Conservation (phyloP, 305 asterid species). For the Fraxinus sp. region DNA sequence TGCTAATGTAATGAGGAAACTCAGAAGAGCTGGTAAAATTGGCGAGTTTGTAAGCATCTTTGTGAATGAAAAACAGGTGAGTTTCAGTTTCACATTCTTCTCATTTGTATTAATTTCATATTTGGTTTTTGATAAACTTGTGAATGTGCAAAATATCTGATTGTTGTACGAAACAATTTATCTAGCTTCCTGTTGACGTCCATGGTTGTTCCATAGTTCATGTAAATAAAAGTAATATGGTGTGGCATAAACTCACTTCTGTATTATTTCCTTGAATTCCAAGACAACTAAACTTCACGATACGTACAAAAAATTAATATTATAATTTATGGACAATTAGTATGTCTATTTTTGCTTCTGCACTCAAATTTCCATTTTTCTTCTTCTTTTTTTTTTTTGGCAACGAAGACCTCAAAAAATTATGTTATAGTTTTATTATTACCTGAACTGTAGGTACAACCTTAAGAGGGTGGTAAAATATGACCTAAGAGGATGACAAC, state of each 20-base stretch:
- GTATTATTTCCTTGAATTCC: not conserved
- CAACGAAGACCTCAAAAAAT: not conserved
- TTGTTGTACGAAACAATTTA: not conserved
- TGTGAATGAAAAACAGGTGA: conserved; percentile 29
- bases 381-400: not conserved
- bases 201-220: not conserved
- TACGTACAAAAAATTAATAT: not conserved
- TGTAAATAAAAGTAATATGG: not conserved
- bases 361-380: not conserved
- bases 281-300: not conserved
- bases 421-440: not conserved
- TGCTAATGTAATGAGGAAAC: conserved; percentile 72
- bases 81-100: not conserved
- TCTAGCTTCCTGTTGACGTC: not conserved
- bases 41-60: conserved; percentile 95
- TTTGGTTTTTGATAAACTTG: not conserved
- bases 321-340: not conserved
- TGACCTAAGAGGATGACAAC: not conserved
- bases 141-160: not conserved
- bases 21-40: conserved; percentile 82
- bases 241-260: not conserved
- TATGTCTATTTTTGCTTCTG: not conserved
- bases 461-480: not conserved
- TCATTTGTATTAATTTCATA: not conserved
- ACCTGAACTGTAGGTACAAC: not conserved